Base-by-base conservation (phyloP, 1,139 yeast species). In the Magnusiomyces fungicola region DNA sequence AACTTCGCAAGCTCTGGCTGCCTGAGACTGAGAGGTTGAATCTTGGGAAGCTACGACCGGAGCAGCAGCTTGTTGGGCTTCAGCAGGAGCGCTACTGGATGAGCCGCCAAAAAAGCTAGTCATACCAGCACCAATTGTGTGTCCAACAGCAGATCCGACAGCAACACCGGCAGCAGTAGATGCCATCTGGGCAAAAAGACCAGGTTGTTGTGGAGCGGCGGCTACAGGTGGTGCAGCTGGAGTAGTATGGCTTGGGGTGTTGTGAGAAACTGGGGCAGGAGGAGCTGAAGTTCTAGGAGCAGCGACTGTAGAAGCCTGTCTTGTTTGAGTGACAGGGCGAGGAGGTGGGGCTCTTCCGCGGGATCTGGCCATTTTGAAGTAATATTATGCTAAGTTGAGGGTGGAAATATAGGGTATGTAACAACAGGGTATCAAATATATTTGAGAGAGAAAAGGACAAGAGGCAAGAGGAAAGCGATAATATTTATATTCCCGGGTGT, bases 121-220 rank as follows among this genome's bases (percentile, higher is more conserved):
- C 61, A 92, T 74, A 62, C 97, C 97, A 53, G 95, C 95, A 70
- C 97, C 97, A 55, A 92, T 61, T 46, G 97, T 88, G 75, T 92
- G 98, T 54, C 98, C 98, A 53, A 90, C 81, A 56, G 97, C 83
- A 51, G 96, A 86, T 63, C 98, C 98, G 52, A 92, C 97, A 48
- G 97, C 98, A 36, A 92, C 98, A 79, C 98, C 98, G 49, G 97
- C 98, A 53, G 98, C 98, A 50, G 98, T 92, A 43, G 95, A 77
- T 30, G 97, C 97, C 97, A 92, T 92, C 71, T 92, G 96, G 53
- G 94, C 86, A 64, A 92, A 90, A 67, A 92, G 65, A 60, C 97
- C 97, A 48, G 98, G 97, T 66, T 80, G 86, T 66, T 72, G 78
- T 49, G 76, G 74, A 48, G 72, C 71, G 34, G 66, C 67, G 34